Evolutionary conservation across 2,329 filamentous ascomycete genomes (phyloP).

Genomic region (Aphanocladium album): DNA sequence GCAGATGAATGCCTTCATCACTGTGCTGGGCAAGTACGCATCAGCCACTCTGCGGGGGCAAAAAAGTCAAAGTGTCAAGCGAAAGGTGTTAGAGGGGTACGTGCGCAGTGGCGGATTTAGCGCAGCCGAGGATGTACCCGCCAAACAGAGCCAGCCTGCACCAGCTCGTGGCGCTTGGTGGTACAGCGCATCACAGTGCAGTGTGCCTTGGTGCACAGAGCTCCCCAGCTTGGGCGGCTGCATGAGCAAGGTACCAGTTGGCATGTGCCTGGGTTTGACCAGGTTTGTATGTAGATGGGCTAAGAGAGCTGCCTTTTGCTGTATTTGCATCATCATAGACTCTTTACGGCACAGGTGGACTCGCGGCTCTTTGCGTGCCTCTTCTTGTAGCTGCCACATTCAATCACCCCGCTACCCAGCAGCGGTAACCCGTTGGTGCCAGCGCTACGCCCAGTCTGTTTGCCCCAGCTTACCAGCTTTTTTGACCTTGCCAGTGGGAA

Average conservation of each 20-base stretch:
- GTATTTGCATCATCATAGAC: slow-evolving; percentile 8
- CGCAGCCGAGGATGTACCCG: neutral
- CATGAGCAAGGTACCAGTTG: neutral
- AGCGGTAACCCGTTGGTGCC: no score
- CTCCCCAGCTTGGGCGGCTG: neutral
- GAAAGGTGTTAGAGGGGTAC: neutral
- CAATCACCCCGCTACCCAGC: no score
- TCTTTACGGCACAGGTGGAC: neutral
- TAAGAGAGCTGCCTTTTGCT: neutral
- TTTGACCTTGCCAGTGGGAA: no score
- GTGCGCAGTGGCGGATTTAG: neutral
- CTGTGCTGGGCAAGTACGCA: no score
- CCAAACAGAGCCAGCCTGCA: neutral
- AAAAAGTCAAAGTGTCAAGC: neutral
- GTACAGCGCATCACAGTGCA: neutral
- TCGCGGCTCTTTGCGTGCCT: no score
- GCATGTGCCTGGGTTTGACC: neutral
- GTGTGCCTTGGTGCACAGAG: neutral
- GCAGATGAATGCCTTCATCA: no score
- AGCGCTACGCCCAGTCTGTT: no score
- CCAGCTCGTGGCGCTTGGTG: neutral
- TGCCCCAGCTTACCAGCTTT: no score
- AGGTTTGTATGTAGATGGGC: neutral
- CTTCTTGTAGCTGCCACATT: no score
- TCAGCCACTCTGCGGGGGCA: neutral